Percentiles rank a stretch among this genome's conserved stretches.
Evolutionary conservation across 2,329 filamentous ascomycete genomes (phyloP).

Genomic region (Fusarium marasasianum): DNA sequence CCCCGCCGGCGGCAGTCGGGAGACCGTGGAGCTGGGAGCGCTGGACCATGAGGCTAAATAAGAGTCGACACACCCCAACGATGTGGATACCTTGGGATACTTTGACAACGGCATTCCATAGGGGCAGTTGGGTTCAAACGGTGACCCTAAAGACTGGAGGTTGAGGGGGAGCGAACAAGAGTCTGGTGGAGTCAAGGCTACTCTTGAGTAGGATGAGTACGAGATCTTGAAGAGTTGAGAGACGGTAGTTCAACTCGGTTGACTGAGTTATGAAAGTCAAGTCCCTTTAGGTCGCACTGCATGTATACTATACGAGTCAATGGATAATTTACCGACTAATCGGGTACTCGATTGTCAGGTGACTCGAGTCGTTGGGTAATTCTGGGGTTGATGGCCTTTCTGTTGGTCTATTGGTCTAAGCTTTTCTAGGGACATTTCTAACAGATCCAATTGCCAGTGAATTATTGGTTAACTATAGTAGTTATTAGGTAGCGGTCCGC

Average conservation of each 20-base stretch:
- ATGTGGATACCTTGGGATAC: neutral
- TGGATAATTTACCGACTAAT: slow-evolving; percentile 5
- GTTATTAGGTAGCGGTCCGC: too few species aligned
- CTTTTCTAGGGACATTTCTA: neutral
- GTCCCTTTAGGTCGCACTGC: neutral
- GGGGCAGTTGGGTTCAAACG: slow-evolving; percentile 12
- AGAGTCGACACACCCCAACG: neutral
- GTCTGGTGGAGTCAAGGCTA: neutral
- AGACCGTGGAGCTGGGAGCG: neutral
- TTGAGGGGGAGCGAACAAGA: neutral
- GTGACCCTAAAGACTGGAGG: slow-evolving; percentile 2
- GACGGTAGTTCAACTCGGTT: neutral
- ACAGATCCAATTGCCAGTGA: neutral
- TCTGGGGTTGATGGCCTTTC: slow-evolving; percentile 5
- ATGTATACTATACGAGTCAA: neutral
- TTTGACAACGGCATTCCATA: slow-evolving; percentile 20
- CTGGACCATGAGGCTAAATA: slow-evolving; percentile 19
- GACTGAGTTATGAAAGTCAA: neutral
- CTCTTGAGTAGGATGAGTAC: neutral
- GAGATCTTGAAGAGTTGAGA: neutral
- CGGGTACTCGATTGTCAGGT: slow-evolving; percentile 8
- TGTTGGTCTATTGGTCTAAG: neutral
- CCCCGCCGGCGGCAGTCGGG: slow-evolving; percentile 18
- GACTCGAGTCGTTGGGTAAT: slow-evolving; percentile 2
- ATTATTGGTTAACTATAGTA: too few species aligned